Evolutionary conservation across 148 eudicot species (phyloP).

Genomic region (Vaccinium myrtillus): DNA sequence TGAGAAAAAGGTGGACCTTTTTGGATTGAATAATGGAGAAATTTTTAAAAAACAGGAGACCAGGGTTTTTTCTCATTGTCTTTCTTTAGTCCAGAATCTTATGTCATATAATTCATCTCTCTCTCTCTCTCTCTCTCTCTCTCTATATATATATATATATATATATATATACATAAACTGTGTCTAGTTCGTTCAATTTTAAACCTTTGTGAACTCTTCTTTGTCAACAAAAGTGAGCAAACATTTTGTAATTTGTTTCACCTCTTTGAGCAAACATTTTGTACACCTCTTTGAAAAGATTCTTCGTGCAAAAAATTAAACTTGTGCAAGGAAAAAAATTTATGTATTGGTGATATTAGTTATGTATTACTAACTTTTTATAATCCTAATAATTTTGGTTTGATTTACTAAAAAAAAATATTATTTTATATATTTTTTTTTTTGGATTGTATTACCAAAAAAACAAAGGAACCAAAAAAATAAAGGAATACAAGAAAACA

Average conservation of each 20-base stretch:
- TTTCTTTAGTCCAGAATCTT: slow-evolving; percentile 56
- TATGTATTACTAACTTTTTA: too few relatives aligned
- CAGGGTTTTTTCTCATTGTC: slow-evolving; percentile 59
- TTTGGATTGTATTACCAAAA: too few relatives aligned
- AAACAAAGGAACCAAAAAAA: too few relatives aligned
- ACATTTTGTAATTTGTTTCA: background rate
- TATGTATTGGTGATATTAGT: too few relatives aligned
- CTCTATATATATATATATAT: background rate
- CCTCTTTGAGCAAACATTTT: background rate
- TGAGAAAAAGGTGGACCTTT: slow-evolving; percentile 37
- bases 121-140: too few relatives aligned
- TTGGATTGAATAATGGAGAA: slow-evolving; percentile 33
- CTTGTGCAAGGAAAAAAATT: background rate
- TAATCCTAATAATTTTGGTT: too few relatives aligned
- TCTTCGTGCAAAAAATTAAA: background rate
- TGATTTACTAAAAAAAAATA: too few relatives aligned
- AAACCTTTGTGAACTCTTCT: background rate
- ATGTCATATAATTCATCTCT: slow-evolving; percentile 22
- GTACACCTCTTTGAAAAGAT: background rate
- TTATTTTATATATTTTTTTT: too few relatives aligned
- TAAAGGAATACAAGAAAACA: too few relatives aligned
- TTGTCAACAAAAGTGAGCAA: background rate
- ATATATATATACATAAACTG: background rate
- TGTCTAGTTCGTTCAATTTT: background rate
- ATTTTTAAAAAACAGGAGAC: slow-evolving; percentile 41